Evolutionary conservation across 164 flowering plant genomes (phyloP).

Genomic region (Annona cherimola): DNA sequence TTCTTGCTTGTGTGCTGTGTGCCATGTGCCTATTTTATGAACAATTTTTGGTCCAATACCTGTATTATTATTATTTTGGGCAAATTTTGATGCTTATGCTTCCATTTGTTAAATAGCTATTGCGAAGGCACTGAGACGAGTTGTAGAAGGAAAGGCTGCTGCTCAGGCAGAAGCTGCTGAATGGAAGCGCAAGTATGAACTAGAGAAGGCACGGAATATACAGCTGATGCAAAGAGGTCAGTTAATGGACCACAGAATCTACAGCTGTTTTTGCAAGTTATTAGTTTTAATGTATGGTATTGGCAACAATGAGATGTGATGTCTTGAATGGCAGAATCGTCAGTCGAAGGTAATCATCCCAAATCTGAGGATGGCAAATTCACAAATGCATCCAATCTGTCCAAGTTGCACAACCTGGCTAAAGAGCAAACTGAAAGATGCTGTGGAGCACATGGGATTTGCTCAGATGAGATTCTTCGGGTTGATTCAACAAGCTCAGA

Average conservation of each 20-base stretch:
- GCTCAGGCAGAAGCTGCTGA: conserved; percentile 99
- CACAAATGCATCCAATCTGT: conserved; percentile 20
- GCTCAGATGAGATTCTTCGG: conserved; percentile 81
- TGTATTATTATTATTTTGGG: no score
- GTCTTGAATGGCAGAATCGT: conserved; percentile 30
- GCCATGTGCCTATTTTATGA: no score
- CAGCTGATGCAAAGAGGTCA: conserved; percentile 58
- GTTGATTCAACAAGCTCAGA: conserved; percentile 46
- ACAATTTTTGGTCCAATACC: background rate
- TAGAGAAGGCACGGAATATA: conserved; percentile 62
- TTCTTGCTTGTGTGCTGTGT: no score
- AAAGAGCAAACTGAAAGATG: conserved; percentile 42
- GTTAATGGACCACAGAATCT: no score
- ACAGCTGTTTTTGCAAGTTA: no score
- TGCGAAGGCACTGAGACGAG: conserved; percentile 79
- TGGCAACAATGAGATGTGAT: conserved; percentile 6
- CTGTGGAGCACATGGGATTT: conserved; percentile 75
- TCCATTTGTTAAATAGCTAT: conserved; percentile 44
- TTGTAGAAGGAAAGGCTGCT: conserved; percentile 90
- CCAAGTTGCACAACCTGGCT: conserved; percentile 10
- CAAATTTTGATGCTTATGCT: no score
- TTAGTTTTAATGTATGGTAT: background rate
- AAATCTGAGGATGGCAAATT: conserved; percentile 21
- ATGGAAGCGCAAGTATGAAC: conserved; percentile 94
- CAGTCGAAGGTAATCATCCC: conserved; percentile 26